Base-by-base conservation (phyloP, 306 rosid genomes). In the Mucuna pruriens region DNA sequence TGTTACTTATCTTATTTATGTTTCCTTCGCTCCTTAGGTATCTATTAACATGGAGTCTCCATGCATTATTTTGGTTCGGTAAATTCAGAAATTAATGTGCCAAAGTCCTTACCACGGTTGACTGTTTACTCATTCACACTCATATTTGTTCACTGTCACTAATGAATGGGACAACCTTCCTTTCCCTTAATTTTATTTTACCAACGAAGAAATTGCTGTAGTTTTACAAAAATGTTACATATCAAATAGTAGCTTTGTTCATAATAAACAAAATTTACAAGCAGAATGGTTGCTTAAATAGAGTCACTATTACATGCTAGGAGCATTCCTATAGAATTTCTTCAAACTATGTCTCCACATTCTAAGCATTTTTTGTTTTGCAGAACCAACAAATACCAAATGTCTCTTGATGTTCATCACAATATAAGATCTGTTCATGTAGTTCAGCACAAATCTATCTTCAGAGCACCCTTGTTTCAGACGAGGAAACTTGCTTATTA, bases 371-470 rank as follows among this genome's bases (percentile, higher is more conserved):
- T 55, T 38, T 69, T 39, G 17, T 33, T 39, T 67, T 45, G 0
- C 15, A 39, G 57, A 54, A 49, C 57, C 23, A 67, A 38, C 39
- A 22, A 23, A 51, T 31, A 16, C 25, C 25, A 71, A 15, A 31
- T 63, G 74, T 69, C 77, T 64, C 49, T 77, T 33, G 46, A 44
- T 69, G 57, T 54, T 78, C 68, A 38, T 68, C 60, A 39, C 31
- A 25, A 16, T 1, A n/a, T 29, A 33, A 54, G 22, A 55, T 69
- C 11, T 44, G 17, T 3, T 45, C 13, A 44, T 46, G 10, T 2
- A 77, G 65, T 48, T 36, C 52, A 55, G 10, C 67, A 62, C 11
- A 62, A n/a, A 49, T 63, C 39, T 54, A 63, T 57, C 81, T 57
- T 44, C 55, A 67, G 51, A 57, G 26, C 22, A 66, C 67, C 64